Percentiles rank a stretch among this genome's conserved stretches.
Conservation (phyloP, 352 stramenopile species). For the Pythium phragmiticola region DNA sequence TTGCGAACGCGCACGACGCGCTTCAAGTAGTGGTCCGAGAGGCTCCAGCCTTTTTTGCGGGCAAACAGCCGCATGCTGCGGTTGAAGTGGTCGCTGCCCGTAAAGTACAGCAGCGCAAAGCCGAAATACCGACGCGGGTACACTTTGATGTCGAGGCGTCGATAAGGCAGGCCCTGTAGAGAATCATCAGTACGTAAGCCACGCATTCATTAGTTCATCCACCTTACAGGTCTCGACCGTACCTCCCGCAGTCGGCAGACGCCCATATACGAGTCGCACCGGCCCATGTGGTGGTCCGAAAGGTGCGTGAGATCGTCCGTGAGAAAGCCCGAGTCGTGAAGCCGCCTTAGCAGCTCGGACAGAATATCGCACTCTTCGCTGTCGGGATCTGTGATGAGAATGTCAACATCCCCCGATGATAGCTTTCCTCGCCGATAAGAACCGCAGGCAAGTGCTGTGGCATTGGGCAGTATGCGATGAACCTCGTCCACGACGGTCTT, state of each 20-base stretch:
- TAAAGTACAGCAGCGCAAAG: constrained; percentile 90
- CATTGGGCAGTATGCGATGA: constrained; percentile 59
- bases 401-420: constrained; percentile 71
- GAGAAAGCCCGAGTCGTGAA: constrained; percentile 66
- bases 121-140: constrained; percentile 79
- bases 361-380: constrained; percentile 67
- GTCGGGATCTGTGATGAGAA: constrained; percentile 77
- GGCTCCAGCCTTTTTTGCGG: constrained; percentile 74
- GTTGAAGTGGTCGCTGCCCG: constrained; percentile 91
- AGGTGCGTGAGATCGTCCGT: constrained; percentile 74
- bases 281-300: constrained; percentile 46
- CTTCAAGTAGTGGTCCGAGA: constrained; percentile 70
- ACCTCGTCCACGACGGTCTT: constrained; percentile 70
- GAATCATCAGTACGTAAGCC: background rate
- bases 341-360: constrained; percentile 55
- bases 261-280: constrained; percentile 86
- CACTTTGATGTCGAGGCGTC: constrained; percentile 85
- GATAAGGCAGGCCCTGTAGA: constrained; percentile 41
- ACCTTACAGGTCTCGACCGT: background rate
- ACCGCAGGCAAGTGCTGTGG: constrained; percentile 62
- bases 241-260: constrained; percentile 69
- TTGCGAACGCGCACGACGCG: constrained; percentile 51
- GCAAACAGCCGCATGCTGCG: constrained; percentile 80
- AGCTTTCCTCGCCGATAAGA: constrained; percentile 79
- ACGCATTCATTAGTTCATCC: background rate